A percentile compares a stretch with the other conserved stretches of the same genome.
These are phyloP conservation scores for Galium porrigens DNA, from an alignment of 305 asterid genomes.

Conservation along the genomic window DNA sequence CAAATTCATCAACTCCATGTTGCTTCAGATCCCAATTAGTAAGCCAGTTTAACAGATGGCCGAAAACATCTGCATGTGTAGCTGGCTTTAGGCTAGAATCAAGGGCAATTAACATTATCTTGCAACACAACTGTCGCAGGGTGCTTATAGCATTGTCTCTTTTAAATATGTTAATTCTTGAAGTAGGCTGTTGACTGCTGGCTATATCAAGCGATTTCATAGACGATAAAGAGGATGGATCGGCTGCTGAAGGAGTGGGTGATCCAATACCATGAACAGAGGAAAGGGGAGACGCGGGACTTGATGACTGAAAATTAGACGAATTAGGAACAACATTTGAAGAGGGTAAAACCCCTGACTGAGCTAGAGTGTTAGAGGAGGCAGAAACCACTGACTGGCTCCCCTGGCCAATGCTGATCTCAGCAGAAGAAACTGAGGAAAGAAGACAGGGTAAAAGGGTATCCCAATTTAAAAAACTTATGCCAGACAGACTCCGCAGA, in stretches of 20 bases:
- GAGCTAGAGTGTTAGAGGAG: constrained; percentile 52
- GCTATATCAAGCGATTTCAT: constrained; percentile 51
- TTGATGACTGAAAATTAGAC: constrained; percentile 52
- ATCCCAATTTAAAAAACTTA: constrained; percentile 80
- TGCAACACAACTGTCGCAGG: constrained; percentile 80
- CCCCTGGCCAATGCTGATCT: constrained; percentile 54
- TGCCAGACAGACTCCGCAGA: constrained; percentile 53
- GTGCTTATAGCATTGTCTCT: constrained; percentile 65
- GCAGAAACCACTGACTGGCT: constrained; percentile 39
- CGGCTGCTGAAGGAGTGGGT: constrained; percentile 65
- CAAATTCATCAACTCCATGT: constrained; percentile 56
- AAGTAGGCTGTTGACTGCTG: constrained; percentile 39
- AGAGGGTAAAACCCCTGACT: constrained; percentile 49
- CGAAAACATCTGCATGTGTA: constrained; percentile 62
- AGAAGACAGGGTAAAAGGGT: constrained; percentile 80
- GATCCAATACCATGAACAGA: constrained; percentile 79
- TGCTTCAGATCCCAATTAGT: constrained; percentile 71
- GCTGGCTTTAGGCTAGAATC: constrained; percentile 65
- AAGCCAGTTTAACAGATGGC: constrained; percentile 82
- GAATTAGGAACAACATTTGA: constrained; percentile 38
- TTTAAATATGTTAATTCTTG: constrained; percentile 30
- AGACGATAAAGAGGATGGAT: constrained; percentile 61
- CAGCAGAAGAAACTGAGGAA: constrained; percentile 75
- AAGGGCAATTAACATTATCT: constrained; percentile 65
- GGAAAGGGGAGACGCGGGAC: constrained; percentile 78